These are phyloP conservation scores for Nitzschia sp. DNA, from an alignment of 108 stramenopile genomes.

Conservation along the genomic window DNA sequence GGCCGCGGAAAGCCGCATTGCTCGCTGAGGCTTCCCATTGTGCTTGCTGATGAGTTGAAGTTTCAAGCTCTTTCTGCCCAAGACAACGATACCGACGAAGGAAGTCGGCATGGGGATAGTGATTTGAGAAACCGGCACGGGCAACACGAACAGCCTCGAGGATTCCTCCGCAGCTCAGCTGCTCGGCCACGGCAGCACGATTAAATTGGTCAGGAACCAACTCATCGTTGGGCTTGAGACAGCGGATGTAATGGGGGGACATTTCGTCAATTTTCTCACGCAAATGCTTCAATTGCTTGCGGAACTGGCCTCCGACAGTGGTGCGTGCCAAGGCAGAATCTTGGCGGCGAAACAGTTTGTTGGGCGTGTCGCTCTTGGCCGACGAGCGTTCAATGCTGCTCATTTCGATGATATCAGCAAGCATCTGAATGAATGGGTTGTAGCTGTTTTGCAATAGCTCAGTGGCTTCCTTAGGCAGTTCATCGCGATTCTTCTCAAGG, in stretches of 20 bases:
- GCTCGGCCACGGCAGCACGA: conserved; percentile 82
- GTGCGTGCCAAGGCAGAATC: conserved; percentile 50
- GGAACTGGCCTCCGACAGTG: conserved; percentile 81
- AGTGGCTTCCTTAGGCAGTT: conserved; percentile 81
- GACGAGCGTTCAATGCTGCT: conserved; percentile 12
- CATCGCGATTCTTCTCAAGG: conserved; percentile 92
- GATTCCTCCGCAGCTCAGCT: conserved; percentile 89
- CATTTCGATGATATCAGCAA: conserved; percentile 46
- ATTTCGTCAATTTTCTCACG: conserved; percentile 73
- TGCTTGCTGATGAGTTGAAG: background rate
- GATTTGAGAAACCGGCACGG: conserved; percentile 87
- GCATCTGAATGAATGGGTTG: conserved; percentile 44
- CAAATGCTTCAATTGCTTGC: conserved; percentile 62
- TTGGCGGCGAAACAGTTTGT: conserved; percentile 17
- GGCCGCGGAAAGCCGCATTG: conserved; percentile 5
- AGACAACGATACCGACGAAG: conserved; percentile 59
- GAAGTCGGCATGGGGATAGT: conserved; percentile 79
- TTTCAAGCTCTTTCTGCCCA: conserved; percentile 38
- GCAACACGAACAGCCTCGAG: conserved; percentile 90
- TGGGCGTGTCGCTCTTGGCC: background rate
- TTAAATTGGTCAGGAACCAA: conserved; percentile 79
- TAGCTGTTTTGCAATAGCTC: conserved; percentile 55
- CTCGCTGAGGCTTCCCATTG: background rate
- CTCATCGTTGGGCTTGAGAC: conserved; percentile 91
- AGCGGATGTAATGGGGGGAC: conserved; percentile 88